These are phyloP conservation scores for Pseudomassariella vexata DNA, from an alignment of 2,329 filamentous ascomycete genomes.

Conservation along the genomic window DNA sequence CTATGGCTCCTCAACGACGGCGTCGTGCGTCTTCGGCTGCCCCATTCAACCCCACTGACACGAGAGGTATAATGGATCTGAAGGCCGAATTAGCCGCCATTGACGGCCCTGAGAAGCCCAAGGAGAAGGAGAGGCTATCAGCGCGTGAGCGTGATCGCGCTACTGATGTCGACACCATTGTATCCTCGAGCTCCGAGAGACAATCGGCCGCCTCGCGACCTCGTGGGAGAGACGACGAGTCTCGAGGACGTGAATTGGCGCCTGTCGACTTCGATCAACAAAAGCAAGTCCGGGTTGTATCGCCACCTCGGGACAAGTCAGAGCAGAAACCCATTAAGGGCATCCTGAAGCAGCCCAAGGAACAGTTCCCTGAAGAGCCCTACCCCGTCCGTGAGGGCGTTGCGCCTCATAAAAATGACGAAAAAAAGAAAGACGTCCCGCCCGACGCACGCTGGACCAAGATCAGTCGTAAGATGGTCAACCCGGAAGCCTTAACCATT, in stretches of 20 bases:
- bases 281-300: conserved; percentile 61
- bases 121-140: conserved; percentile 11
- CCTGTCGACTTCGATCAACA: conserved; percentile 22
- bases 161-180: conserved; percentile 9
- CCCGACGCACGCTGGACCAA: conserved; percentile 86
- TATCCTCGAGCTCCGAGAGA: conserved; percentile 10
- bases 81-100: conserved; percentile 45
- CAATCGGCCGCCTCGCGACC: conserved; percentile 7
- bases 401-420: conserved; percentile 85
- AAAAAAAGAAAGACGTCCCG: conserved; percentile 67
- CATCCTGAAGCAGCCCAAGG: conserved; percentile 78
- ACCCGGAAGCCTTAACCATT: conserved; percentile 77
- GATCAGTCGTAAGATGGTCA: conserved; percentile 82
- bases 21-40: conserved; percentile 28
- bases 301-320: conserved; percentile 58
- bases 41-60: conserved; percentile 52
- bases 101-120: conserved; percentile 23
- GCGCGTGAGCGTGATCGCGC: conserved; percentile 10
- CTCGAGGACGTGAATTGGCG: conserved; percentile 35
- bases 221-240: conserved; percentile 20
- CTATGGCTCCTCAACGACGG: conserved; percentile 31
- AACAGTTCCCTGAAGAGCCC: conserved; percentile 80
- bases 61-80: conserved; percentile 41
- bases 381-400: conserved; percentile 84
- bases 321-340: conserved; percentile 70